phyloP scores from a whole-genome alignment of 2,329 filamentous ascomycete genomes.

The Chaetomium olivaceum region DNA sequence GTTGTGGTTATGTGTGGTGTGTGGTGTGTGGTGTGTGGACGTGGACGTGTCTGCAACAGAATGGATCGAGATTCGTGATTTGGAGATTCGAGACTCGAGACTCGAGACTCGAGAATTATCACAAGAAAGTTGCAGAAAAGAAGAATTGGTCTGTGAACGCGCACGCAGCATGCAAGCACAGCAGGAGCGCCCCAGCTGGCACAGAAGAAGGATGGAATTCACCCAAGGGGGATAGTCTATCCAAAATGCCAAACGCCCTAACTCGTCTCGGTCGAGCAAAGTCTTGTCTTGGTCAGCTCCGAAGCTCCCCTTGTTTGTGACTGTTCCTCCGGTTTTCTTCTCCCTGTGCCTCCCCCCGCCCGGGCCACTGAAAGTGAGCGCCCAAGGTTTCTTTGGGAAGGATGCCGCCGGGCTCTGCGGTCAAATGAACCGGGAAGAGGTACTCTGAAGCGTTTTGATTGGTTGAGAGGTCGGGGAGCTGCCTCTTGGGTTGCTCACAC shows the following conservation, averaged over 20 bases:
- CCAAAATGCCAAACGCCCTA: slow-evolving; percentile 9
- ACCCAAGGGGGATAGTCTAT: neutral
- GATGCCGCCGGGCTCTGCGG: neutral
- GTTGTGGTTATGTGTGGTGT: neutral
- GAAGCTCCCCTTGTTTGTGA: neutral
- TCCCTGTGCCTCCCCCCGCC: neutral
- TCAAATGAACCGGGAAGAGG: slow-evolving; percentile 5
- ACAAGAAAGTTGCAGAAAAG: too few species aligned
- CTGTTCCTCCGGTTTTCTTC: neutral
- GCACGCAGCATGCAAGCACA: neutral
- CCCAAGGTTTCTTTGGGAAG: neutral
- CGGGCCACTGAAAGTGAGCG: neutral
- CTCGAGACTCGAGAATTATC: too few species aligned
- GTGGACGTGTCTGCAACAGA: neutral
- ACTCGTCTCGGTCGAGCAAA: slow-evolving; percentile 19
- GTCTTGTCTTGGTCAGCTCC: slow-evolving; percentile 16
- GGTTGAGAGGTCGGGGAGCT: neutral
- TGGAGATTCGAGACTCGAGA: too few species aligned
- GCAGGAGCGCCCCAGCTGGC: neutral
- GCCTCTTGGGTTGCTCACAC: neutral
- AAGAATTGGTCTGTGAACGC: neutral
- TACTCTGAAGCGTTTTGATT: neutral
- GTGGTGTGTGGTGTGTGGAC: neutral
- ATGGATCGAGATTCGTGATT: too few species aligned
- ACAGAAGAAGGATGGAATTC: too few species aligned